These are phyloP conservation scores for Botrytis paeoniae DNA, from an alignment of 2,329 filamentous ascomycete species.

Conservation along the genomic window DNA sequence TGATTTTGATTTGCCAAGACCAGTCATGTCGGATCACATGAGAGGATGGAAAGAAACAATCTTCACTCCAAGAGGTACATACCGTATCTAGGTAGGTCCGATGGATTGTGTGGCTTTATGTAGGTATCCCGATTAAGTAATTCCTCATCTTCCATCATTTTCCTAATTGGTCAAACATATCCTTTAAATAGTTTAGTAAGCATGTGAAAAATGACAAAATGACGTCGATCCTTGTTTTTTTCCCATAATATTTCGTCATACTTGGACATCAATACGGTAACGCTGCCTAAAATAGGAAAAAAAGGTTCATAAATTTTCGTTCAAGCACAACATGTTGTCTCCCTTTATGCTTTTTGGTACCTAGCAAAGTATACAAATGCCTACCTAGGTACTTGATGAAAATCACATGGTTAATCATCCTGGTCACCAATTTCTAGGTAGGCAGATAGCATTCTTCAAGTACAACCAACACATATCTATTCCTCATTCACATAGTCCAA, in stretches of 20 bases:
- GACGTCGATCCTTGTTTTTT: constrained; percentile 12
- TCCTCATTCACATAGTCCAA: not conserved
- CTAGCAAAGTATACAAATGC: not conserved
- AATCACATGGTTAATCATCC: not conserved
- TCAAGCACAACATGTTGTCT: not conserved
- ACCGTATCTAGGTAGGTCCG: too few species aligned
- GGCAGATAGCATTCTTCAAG: not conserved
- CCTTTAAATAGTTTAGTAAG: not conserved
- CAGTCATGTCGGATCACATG: not conserved
- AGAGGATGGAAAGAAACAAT: not conserved
- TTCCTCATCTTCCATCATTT: too few species aligned
- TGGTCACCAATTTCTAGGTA: too few species aligned
- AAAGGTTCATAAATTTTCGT: not conserved
- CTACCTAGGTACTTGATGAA: not conserved
- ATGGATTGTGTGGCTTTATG: not conserved
- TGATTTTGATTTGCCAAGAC: not conserved
- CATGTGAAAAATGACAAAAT: constrained; percentile 3
- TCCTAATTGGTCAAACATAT: not conserved
- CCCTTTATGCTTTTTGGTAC: not conserved
- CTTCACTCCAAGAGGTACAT: too few species aligned
- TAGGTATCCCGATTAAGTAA: not conserved
- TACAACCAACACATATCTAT: too few species aligned
- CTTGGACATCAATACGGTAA: constrained; percentile 2
- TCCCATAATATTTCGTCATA: constrained; percentile 1
- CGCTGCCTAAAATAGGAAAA: constrained; percentile 5